Evolutionary conservation across 2,329 filamentous ascomycete species (phyloP).

Genomic region (Penicillium crustosum): DNA sequence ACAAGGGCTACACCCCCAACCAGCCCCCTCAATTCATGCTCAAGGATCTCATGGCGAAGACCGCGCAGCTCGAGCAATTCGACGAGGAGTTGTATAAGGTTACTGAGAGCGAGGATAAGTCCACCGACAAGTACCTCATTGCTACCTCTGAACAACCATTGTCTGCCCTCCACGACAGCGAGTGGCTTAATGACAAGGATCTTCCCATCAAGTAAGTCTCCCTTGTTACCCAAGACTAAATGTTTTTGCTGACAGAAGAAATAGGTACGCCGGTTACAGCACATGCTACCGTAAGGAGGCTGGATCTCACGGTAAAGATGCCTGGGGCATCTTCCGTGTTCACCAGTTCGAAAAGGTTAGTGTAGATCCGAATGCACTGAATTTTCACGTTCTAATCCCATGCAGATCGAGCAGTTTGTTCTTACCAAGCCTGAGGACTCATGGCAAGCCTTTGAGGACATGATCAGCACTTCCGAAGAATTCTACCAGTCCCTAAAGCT

Average conservation of each 20-base stretch:
- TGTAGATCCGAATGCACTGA: neutral
- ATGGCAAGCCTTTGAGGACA: slow-evolving; percentile 89
- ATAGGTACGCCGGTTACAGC: slow-evolving; percentile 76
- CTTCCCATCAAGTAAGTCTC: slow-evolving; percentile 74
- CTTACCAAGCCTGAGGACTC: slow-evolving; percentile 83
- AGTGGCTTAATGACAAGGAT: slow-evolving; percentile 83
- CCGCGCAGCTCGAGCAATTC: slow-evolving; percentile 93
- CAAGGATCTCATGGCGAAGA: slow-evolving; percentile 95
- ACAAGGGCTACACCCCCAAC: slow-evolving; percentile 76
- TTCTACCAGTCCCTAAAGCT: slow-evolving; percentile 90
- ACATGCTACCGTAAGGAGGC: slow-evolving; percentile 97
- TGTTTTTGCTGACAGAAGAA: slow-evolving; percentile 11
- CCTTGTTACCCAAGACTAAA: neutral
- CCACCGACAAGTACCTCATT: slow-evolving; percentile 80
- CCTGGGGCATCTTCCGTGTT: slow-evolving; percentile 97
- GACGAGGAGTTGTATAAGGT: slow-evolving; percentile 99
- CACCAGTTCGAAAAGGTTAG: slow-evolving; percentile 92
- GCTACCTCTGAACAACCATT: slow-evolving; percentile 94
- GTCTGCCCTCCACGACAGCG: slow-evolving; percentile 85
- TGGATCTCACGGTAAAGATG: slow-evolving; percentile 85
- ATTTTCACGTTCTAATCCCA: neutral
- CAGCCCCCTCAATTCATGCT: slow-evolving; percentile 94
- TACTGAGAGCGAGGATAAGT: slow-evolving; percentile 74
- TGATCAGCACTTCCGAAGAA: slow-evolving; percentile 87
- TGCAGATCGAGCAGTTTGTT: slow-evolving; percentile 72